phyloP scores from a whole-genome alignment of 306 rosid genomes.

The Leucaena leucocephala region DNA sequence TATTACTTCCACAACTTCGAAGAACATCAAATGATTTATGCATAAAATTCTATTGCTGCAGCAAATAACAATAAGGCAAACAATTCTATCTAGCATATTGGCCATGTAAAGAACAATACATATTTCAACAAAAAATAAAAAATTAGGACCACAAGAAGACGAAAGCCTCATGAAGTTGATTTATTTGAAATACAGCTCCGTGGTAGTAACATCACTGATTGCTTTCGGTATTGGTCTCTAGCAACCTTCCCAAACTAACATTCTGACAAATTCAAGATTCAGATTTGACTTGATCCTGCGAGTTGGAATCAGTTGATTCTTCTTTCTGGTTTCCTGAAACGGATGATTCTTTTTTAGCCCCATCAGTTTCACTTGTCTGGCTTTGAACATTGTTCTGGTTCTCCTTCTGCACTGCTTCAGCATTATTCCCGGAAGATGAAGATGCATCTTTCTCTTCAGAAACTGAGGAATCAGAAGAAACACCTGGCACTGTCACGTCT shows the following conservation, averaged over 20 bases:
- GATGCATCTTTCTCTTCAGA: conserved; percentile 39
- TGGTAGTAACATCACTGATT: conserved; percentile 48
- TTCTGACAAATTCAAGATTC: conserved; percentile 57
- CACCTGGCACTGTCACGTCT: conserved; percentile 4
- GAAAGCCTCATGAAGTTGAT: conserved; percentile 21
- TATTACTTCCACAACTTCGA: conserved; percentile 30
- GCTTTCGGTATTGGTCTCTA: conserved; percentile 57
- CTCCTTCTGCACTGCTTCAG: conserved; percentile 33
- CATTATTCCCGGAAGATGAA: conserved; percentile 26
- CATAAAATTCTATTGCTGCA: conserved; percentile 27
- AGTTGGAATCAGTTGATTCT: conserved; percentile 39
- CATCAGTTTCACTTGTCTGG: conserved; percentile 42
- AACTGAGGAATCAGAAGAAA: conserved; percentile 26
- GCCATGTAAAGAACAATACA: conserved; percentile 24
- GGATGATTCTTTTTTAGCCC: conserved; percentile 45
- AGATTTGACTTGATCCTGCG: conserved; percentile 45
- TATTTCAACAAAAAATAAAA: not conserved
- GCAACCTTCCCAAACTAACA: conserved; percentile 71
- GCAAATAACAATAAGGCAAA: not conserved
- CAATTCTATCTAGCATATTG: conserved; percentile 28
- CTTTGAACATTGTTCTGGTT: conserved; percentile 43
- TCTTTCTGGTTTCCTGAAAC: conserved; percentile 50
- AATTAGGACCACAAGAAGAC: conserved; percentile 16
- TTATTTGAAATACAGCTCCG: conserved; percentile 50
- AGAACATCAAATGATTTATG: conserved; percentile 37